Conservation (phyloP, 2,329 filamentous ascomycete species). For the Talaromyces rugulosus region DNA sequence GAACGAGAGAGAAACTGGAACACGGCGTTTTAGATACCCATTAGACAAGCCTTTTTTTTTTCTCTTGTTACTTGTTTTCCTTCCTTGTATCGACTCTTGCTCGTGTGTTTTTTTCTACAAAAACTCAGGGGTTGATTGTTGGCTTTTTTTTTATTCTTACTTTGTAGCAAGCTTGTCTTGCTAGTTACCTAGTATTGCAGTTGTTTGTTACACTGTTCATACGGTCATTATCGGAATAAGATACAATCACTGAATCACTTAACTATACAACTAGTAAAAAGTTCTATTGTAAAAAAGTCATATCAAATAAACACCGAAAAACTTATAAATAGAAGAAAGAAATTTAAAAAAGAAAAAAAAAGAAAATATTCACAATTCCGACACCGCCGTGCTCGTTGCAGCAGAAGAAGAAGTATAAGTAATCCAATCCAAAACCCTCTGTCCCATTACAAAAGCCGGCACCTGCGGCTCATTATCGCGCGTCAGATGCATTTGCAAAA, state of each 20-base stretch:
- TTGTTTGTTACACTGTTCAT: not conserved
- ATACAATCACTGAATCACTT: not conserved
- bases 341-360: no score
- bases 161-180: not conserved
- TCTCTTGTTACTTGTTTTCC: not conserved
- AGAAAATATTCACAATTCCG: not conserved
- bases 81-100: constrained; percentile 13
- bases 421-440: constrained; percentile 37
- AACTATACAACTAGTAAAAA: no score
- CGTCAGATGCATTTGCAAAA: constrained; percentile 63
- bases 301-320: not conserved
- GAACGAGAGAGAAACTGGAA: constrained; percentile 34
- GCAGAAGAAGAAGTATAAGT: constrained; percentile 9
- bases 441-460: constrained; percentile 51
- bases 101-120: constrained; percentile 6
- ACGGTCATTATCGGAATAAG: constrained; percentile 1
- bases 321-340: no score
- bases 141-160: not conserved
- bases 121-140: not conserved
- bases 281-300: not conserved
- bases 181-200: constrained; percentile 5
- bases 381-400: constrained; percentile 14
- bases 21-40: constrained; percentile 43
- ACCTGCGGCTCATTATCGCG: constrained; percentile 59
- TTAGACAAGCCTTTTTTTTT: constrained; percentile 1